These are phyloP conservation scores for Cladosporium cucumerinum DNA, from an alignment of 2,329 filamentous ascomycete species.

Conservation along the genomic window DNA sequence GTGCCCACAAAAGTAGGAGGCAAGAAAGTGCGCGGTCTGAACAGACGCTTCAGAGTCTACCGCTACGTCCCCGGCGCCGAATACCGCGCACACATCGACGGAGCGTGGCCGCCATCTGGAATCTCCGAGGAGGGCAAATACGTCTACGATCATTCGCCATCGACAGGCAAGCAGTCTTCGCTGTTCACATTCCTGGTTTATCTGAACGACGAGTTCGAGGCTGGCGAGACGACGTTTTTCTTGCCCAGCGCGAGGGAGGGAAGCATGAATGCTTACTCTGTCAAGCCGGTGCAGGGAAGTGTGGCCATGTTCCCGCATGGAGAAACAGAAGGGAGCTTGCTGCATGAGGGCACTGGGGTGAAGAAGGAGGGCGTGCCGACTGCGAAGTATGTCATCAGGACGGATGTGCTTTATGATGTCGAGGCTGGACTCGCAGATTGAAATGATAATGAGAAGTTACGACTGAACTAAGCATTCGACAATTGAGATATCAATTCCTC, in stretches of 20 bases:
- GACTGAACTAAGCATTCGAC: neutral
- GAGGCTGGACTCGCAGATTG: constrained; percentile 23
- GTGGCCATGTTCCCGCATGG: constrained; percentile 69
- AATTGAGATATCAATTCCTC: no score
- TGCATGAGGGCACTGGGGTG: constrained; percentile 70
- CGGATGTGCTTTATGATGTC: constrained; percentile 68
- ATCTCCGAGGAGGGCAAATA: constrained; percentile 58
- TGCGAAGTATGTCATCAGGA: constrained; percentile 66
- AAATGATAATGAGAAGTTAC: neutral
- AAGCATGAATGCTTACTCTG: constrained; percentile 64
- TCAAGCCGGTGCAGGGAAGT: constrained; percentile 65
- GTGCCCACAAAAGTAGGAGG: constrained; percentile 57
- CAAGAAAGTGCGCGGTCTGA: constrained; percentile 59
- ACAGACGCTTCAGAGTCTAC: constrained; percentile 68
- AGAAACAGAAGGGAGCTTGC: constrained; percentile 60
- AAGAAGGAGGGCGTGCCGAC: constrained; percentile 48
- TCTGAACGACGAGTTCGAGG: constrained; percentile 68
- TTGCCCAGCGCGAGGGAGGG: constrained; percentile 62
- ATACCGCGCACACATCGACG: constrained; percentile 68
- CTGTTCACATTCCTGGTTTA: constrained; percentile 69
- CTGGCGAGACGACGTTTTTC: constrained; percentile 70
- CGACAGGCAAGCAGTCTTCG: constrained; percentile 59
- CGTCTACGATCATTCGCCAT: constrained; percentile 63
- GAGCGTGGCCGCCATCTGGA: constrained; percentile 69
- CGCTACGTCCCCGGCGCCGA: constrained; percentile 70